These are phyloP conservation scores for Massariosphaeria phaeospora DNA, from an alignment of 495 filamentous ascomycete species.

Conservation along the genomic window DNA sequence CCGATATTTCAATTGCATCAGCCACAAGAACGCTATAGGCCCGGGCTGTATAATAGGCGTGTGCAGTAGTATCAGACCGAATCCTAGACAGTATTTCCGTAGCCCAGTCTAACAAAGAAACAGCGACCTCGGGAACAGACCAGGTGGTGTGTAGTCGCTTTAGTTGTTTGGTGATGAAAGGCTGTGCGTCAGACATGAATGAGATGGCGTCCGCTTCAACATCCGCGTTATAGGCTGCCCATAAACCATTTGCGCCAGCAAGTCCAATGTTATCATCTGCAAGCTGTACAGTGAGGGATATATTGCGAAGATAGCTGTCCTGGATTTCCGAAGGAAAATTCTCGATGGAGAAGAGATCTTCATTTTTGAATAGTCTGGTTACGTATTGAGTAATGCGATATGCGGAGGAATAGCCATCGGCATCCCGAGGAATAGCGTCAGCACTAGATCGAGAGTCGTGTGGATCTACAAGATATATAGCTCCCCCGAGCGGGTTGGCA, in stretches of 20 bases:
- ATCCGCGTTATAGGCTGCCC: constrained; percentile 46
- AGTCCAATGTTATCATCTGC: constrained; percentile 61
- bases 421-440: constrained; percentile 52
- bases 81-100: constrained; percentile 24
- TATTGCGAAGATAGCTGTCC: constrained; percentile 39
- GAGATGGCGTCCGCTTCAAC: constrained; percentile 57
- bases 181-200: constrained; percentile 54
- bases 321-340: constrained; percentile 6
- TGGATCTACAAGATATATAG: constrained; percentile 58
- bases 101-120: constrained; percentile 20
- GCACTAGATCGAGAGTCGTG: constrained; percentile 3
- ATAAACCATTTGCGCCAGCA: constrained; percentile 53
- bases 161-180: constrained; percentile 50
- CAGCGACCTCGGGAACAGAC: not conserved
- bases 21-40: constrained; percentile 30
- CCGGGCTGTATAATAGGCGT: constrained; percentile 36
- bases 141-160: constrained; percentile 21
- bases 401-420: constrained; percentile 61
- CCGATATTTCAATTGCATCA: constrained; percentile 33
- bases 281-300: constrained; percentile 54
- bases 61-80: constrained; percentile 15
- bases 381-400: constrained; percentile 70
- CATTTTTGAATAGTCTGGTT: constrained; percentile 48
- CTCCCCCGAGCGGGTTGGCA: constrained; percentile 64
- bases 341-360: constrained; percentile 21